These are phyloP conservation scores for Gynostemma pentaphyllum DNA, from an alignment of 306 rosid genomes.

Conservation along the genomic window DNA sequence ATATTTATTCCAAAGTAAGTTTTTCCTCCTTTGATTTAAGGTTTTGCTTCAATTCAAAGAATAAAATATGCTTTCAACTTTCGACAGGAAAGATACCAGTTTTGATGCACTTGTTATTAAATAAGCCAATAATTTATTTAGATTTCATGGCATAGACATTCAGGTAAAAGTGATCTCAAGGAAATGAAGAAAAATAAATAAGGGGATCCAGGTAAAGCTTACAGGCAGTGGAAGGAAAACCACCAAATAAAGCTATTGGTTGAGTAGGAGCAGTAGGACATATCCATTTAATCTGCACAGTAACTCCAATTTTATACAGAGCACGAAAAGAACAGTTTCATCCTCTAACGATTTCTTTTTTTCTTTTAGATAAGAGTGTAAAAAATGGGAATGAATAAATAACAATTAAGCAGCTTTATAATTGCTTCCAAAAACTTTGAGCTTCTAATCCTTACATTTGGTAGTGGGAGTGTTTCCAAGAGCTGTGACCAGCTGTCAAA, in stretches of 20 bases:
- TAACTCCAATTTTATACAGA: conserved; percentile 3
- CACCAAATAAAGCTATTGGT: conserved; percentile 71
- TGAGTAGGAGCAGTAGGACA: conserved; percentile 98
- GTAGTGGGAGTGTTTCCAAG: conserved; percentile 84
- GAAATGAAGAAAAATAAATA: not conserved
- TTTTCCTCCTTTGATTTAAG: not conserved
- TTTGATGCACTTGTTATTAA: not conserved
- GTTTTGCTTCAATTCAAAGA: not conserved
- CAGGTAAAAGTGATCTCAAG: not conserved
- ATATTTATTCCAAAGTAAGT: not conserved
- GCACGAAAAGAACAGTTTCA: not conserved
- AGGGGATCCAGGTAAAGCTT: conserved; percentile 24
- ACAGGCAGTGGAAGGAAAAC: conserved; percentile 99
- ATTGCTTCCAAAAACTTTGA: not conserved
- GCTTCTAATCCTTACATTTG: conserved; percentile 53
- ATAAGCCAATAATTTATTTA: not conserved
- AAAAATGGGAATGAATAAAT: not conserved
- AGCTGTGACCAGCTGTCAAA: conserved; percentile 95
- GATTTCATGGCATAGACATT: not conserved
- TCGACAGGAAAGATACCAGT: not conserved
- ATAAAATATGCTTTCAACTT: not conserved
- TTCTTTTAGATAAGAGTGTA: not conserved
- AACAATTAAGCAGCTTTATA: not conserved
- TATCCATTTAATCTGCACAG: conserved; percentile 91
- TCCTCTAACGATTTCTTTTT: not conserved